Percentiles rank a stretch among this genome's conserved stretches.
Conservation (phyloP, 768 basidiomycete species). For the Podaxis rugospora region DNA sequence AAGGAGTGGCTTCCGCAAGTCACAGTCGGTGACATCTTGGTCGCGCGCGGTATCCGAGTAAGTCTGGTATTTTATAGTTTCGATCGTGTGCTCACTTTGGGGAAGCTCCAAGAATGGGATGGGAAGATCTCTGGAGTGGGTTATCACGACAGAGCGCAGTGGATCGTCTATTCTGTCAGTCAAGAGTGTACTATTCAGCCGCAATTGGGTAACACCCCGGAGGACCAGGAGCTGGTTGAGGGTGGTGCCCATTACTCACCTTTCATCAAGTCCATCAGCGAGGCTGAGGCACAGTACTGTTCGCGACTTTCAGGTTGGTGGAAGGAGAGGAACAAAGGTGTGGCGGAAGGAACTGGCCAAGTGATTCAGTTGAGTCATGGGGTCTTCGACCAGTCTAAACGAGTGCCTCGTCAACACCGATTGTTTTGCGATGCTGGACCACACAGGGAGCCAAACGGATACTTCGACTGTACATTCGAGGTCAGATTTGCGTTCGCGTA, state of each 20-base stretch:
- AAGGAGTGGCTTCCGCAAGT: constrained; percentile 8
- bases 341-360: not conserved
- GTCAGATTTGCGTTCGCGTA: constrained; percentile 23
- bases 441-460: constrained; percentile 38
- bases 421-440: constrained; percentile 48
- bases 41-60: not conserved
- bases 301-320: constrained; percentile 7
- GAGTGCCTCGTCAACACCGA: constrained; percentile 28
- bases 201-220: not conserved
- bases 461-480: constrained; percentile 63
- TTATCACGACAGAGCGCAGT: not conserved
- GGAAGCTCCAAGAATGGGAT: not conserved
- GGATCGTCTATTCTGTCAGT: not conserved
- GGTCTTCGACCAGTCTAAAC: not conserved
- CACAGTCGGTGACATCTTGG: not conserved
- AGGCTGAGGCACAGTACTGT: constrained; percentile 8
- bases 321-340: not conserved
- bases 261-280: not conserved
- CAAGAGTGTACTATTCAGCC: not conserved
- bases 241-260: constrained; percentile 1
- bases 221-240: not conserved
- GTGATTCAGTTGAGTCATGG: not conserved
- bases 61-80: not conserved
- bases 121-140: constrained; percentile 2
- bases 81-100: not conserved